phyloP scores from a whole-genome alignment of 1,284 basidiomycete species.

The Ganoderma sinense region DNA sequence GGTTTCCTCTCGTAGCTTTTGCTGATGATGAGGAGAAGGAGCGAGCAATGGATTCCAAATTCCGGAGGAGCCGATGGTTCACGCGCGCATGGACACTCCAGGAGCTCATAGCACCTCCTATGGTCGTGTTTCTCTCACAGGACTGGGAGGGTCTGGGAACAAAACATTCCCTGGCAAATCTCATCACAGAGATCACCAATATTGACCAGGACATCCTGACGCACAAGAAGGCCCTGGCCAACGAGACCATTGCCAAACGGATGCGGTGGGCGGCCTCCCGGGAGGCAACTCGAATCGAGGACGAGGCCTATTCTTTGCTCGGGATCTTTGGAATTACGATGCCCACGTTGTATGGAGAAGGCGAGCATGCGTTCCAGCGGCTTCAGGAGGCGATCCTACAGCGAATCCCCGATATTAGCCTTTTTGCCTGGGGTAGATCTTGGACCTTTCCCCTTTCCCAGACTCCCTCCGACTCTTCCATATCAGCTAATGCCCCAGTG shows the following conservation, averaged over 20 bases:
- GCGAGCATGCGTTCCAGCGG: not conserved
- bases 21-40: too few relatives aligned
- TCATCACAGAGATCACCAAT: not conserved
- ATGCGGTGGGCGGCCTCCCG: conserved; percentile 8
- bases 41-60: too few relatives aligned
- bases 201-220: not conserved
- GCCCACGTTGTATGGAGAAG: conserved; percentile 10
- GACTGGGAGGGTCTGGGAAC: not conserved
- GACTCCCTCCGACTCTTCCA: too few relatives aligned
- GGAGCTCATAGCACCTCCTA: conserved; percentile 3
- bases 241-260: not conserved
- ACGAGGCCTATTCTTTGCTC: conserved; percentile 7
- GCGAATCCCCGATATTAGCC: not conserved
- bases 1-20: too few relatives aligned
- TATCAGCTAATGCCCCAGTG: not conserved
- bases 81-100: conserved; percentile 8
- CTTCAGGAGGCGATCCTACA: conserved; percentile 9
- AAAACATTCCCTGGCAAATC: not conserved
- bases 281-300: conserved; percentile 2
- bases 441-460: not conserved
- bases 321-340: conserved; percentile 10
- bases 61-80: not conserved
- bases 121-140: not conserved
- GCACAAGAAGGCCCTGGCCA: not conserved
- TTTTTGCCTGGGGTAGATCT: not conserved